Conservation (phyloP, 495 filamentous ascomycete genomes). For the Amphirosellinia nigrospora region DNA sequence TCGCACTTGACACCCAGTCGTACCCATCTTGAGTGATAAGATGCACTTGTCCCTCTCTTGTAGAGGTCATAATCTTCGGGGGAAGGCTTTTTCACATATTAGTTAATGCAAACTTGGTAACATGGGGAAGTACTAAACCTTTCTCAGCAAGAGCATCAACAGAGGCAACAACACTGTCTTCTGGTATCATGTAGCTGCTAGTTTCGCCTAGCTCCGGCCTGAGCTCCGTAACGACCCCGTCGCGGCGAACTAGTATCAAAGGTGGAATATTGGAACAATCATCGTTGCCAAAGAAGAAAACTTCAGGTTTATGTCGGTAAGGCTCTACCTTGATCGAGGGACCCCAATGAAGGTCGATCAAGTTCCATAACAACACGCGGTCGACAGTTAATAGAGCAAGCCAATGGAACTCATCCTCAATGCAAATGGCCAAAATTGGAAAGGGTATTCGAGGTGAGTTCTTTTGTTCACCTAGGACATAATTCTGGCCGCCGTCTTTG, state of each 20-base stretch:
- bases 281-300: slow-evolving; percentile 62
- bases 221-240: slow-evolving; percentile 63
- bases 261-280: slow-evolving; percentile 41
- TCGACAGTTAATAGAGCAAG: slow-evolving; percentile 65
- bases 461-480: slow-evolving; percentile 48
- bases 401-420: slow-evolving; percentile 66
- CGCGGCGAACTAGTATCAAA: slow-evolving; percentile 62
- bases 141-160: slow-evolving; percentile 50
- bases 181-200: slow-evolving; percentile 49
- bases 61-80: slow-evolving; percentile 40
- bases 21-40: slow-evolving; percentile 46
- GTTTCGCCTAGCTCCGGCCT: slow-evolving; percentile 38
- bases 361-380: slow-evolving; percentile 63
- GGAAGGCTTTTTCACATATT: slow-evolving; percentile 34
- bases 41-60: slow-evolving; percentile 48
- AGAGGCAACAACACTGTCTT: slow-evolving; percentile 49
- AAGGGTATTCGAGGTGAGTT: slow-evolving; percentile 47
- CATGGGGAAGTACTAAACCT: slow-evolving; percentile 35
- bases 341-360: slow-evolving; percentile 58
- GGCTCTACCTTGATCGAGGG: slow-evolving; percentile 54
- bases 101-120: slow-evolving; percentile 20
- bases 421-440: slow-evolving; percentile 64
- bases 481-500: slow-evolving; percentile 45
- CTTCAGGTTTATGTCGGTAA: slow-evolving; percentile 57
- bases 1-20: slow-evolving; percentile 45